Conservation (phyloP, 2,329 filamentous ascomycete species). For the Torrubiella hemipterigena region DNA sequence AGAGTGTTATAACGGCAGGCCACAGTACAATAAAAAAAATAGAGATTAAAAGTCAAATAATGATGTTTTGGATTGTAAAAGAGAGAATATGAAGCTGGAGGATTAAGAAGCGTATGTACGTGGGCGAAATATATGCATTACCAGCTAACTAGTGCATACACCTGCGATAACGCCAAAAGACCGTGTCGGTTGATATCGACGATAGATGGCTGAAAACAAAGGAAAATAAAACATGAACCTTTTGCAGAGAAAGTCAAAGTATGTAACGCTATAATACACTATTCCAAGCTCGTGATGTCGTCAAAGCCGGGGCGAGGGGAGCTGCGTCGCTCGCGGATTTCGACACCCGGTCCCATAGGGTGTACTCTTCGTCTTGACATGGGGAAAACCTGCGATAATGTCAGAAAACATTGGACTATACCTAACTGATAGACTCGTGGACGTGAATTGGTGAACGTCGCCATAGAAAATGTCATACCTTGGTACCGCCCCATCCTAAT, state of each 20-base stretch:
- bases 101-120: no score
- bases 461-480: constrained; percentile 45
- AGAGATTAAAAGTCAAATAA: no score
- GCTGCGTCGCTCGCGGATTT: constrained; percentile 57
- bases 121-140: no score
- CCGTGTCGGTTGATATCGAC: neutral
- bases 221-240: no score
- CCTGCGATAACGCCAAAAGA: constrained; percentile 1
- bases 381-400: constrained; percentile 40
- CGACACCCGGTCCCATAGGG: constrained; percentile 70
- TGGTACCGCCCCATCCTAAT: constrained; percentile 86
- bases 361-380: constrained; percentile 48
- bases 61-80: no score
- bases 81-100: no score
- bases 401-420: no score
- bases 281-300: constrained; percentile 51
- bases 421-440: no score
- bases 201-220: neutral
- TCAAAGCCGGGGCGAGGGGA: constrained; percentile 46
- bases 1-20: no score
- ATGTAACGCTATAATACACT: constrained; percentile 1
- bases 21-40: no score
- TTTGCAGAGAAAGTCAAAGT: no score
- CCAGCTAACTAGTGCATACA: no score
- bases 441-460: neutral